These are phyloP conservation scores for Nidularia sp. DNA, from an alignment of 768 basidiomycete genomes.

Conservation along the genomic window DNA sequence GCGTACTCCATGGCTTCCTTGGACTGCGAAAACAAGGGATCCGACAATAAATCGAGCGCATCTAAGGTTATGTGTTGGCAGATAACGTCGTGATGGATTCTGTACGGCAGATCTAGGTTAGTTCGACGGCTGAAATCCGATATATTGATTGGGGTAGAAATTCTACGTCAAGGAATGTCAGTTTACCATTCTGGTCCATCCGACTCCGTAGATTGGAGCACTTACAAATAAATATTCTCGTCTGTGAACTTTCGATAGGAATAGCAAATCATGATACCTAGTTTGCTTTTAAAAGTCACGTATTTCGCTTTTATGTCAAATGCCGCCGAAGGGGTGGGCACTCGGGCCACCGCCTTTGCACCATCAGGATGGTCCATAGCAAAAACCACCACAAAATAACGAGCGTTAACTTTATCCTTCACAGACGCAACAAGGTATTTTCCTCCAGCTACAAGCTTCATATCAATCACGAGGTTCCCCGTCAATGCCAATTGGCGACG, in stretches of 20 bases:
- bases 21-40: not conserved
- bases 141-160: not conserved
- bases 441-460: conserved; percentile 62
- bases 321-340: conserved; percentile 45
- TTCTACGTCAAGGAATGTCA: not conserved
- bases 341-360: conserved; percentile 42
- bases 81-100: not conserved
- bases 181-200: not conserved
- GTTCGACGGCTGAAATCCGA: not conserved
- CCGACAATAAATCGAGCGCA: not conserved
- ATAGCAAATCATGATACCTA: conserved; percentile 56
- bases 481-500: conserved; percentile 17
- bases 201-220: not conserved
- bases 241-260: conserved; percentile 30
- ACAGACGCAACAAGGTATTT: conserved; percentile 65
- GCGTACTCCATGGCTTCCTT: not conserved
- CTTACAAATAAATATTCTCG: conserved; percentile 5
- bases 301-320: conserved; percentile 61
- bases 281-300: conserved; percentile 36
- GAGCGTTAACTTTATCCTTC: conserved; percentile 33
- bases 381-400: conserved; percentile 50
- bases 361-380: conserved; percentile 51
- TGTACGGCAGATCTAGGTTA: not conserved
- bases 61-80: not conserved
- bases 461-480: conserved; percentile 39